phyloP scores from a whole-genome alignment of 306 rosid species.

The Erythrophleum fordii region DNA sequence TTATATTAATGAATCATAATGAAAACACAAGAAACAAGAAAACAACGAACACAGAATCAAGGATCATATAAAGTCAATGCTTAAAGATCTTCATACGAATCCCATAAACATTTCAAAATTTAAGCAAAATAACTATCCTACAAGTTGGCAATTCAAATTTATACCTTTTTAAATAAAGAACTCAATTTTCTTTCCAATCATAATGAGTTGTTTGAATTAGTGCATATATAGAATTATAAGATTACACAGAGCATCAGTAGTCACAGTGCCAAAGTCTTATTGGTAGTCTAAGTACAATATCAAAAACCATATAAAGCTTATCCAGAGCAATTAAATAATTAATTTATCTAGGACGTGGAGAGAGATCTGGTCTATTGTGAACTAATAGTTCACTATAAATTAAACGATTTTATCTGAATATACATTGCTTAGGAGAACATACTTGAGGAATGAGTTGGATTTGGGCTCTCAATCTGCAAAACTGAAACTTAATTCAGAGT shows the following conservation, averaged over 20 bases:
- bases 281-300: too few species aligned
- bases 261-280: too few species aligned
- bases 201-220: neutral
- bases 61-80: conserved; percentile 14
- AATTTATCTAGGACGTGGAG: conserved; percentile 12
- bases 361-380: conserved; percentile 25
- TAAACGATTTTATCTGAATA: conserved; percentile 1
- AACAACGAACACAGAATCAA: conserved; percentile 24
- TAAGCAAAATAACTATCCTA: conserved; percentile 21
- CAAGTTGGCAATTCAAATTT: conserved; percentile 15
- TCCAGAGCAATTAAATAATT: too few species aligned
- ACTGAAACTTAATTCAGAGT: too few species aligned
- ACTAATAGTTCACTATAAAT: conserved; percentile 1
- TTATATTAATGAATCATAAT: neutral
- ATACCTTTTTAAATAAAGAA: conserved; percentile 28
- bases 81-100: conserved; percentile 20
- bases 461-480: too few species aligned
- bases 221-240: too few species aligned
- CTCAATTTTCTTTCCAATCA: conserved; percentile 17
- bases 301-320: too few species aligned
- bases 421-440: neutral
- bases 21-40: conserved; percentile 12
- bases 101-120: conserved; percentile 11
- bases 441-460: neutral
- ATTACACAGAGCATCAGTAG: too few species aligned